Evolutionary conservation across 257 asterid species (phyloP), one percentile per base, ranked within the genome.

Genomic region (Vinca minor): DNA sequence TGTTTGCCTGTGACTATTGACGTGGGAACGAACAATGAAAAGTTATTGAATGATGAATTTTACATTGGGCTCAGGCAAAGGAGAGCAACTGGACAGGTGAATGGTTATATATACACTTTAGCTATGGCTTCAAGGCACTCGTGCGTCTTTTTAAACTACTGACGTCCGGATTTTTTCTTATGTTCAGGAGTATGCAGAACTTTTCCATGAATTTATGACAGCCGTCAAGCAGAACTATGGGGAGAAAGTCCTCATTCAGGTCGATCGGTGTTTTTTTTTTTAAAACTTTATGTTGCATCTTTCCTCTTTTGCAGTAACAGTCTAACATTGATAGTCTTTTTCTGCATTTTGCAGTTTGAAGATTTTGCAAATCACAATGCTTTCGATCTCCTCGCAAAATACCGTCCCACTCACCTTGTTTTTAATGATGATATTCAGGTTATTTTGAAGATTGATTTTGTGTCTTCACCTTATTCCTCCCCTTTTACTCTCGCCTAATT

Each of bases 301-400:
- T 49, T 17, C 11, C 17, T 6, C 66, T 55, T 34, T 34, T 71
- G 46, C 74, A 25, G 71, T n/a, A n/a, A n/a, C 62, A 62, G 25
- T 59, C 61, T 13, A 1, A 44, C 42, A 21, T n/a, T 32, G 12
- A 15, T 59, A 20, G 31, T 29, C 49, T 14, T 55, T 68, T 70
- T 64, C 57, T 44, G 41, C 54, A 21, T 38, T 64, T 6, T 67
- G 71, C 89, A 91, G 98, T 91, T 91, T 78, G 98, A 91, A 81
- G 98, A 91, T 72, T 91, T 91, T 68, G 98, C 98, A 29, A 91
- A 91, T 74, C 98, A 91, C 83, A 91, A 91, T 76, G 98, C 98
- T 28, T 91, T 91, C 56, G 98, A 91, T 76, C 94, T 91, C 68
- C 91, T 91, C 70, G 94, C 95, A 29, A 91, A 91, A 84, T 91